Percentiles rank a stretch among this genome's conserved stretches.
Evolutionary conservation across 495 filamentous ascomycete genomes (phyloP).

Genomic region (Platismatia glauca): DNA sequence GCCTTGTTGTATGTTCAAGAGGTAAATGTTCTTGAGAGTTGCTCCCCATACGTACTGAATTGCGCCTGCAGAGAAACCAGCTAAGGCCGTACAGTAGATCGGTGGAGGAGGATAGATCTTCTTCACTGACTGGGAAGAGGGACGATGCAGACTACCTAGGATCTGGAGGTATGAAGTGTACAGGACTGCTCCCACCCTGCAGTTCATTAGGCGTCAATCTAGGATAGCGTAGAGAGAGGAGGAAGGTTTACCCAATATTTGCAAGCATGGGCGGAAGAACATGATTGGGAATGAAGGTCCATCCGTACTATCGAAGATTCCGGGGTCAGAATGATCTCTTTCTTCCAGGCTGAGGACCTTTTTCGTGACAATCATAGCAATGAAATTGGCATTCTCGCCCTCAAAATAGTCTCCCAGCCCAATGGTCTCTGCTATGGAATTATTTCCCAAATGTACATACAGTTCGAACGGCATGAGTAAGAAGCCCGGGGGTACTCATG

Average conservation of each 20-base stretch:
- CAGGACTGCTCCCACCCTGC: slow-evolving; percentile 68
- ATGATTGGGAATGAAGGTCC: slow-evolving; percentile 81
- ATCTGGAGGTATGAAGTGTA: slow-evolving; percentile 84
- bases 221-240: neutral
- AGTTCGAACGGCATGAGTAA: slow-evolving; percentile 67
- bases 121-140: slow-evolving; percentile 56
- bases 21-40: too few relatives aligned
- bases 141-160: slow-evolving; percentile 62
- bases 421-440: neutral
- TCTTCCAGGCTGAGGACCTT: neutral
- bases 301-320: slow-evolving; percentile 46
- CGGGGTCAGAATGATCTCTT: neutral
- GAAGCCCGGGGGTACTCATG: slow-evolving; percentile 67
- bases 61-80: slow-evolving; percentile 67
- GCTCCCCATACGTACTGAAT: slow-evolving; percentile 49
- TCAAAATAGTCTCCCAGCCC: neutral
- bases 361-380: neutral
- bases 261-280: slow-evolving; percentile 78
- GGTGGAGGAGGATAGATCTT: slow-evolving; percentile 68
- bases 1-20: neutral
- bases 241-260: slow-evolving; percentile 51
- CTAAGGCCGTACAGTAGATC: slow-evolving; percentile 55
- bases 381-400: neutral
- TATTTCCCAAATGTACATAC: neutral
- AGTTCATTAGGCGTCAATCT: slow-evolving; percentile 4